Base-by-base conservation (phyloP, 2,329 filamentous ascomycete genomes). In the Fusarium oxysporum region DNA sequence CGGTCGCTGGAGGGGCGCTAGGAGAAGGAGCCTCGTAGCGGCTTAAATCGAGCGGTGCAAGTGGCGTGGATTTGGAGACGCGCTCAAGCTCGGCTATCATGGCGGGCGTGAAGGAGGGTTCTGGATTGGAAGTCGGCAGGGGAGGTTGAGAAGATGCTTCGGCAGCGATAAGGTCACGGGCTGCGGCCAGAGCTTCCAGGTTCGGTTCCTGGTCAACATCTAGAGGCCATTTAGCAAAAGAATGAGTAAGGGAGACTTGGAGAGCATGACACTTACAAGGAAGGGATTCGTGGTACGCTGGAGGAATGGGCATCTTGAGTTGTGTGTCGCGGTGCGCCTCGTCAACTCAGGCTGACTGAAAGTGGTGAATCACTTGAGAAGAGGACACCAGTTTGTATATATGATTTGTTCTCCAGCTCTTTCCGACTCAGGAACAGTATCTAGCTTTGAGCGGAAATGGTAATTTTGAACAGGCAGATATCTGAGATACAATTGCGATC, bases 141-240 rank as follows among this genome's bases (percentile, higher is more conserved):
- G 60, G 88, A 82, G 76, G 75, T 44, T 76, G 73, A 64, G 82
- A 76, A 77, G 86, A 81, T 87, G 82, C 86, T 79, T 97, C 93
- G 78, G 88, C 84, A 68, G 87, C 80, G 76, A 98, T 92, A 72
- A 96, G 89, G 71, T 89, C 84, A 81, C 90, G 86, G 64, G 94
- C 94, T 70, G 90, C 88, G 63, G 87, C 83, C 78, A 93, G 90
- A 77, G 91, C 89, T 56, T 85, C 75, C 25, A 87, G 80, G 10
- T 92, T 91, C 44, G 92, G 92, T 59, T 92, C 89, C 23, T 86
- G 79, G 84, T 99, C 96, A 81, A 98, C 92, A 83, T 97, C 94
- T 97, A 81, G 35, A 56, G 41, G 37, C 59, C 63, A 60, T 60
- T 73, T 77, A 80, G 65, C 63, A 57, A 47, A 23, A 25, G 32